A percentile compares a stretch with the other conserved stretches of the same genome.
Evolutionary conservation across 768 basidiomycete genomes (phyloP).

Genomic region (Coprinellus aureogranulatus): DNA sequence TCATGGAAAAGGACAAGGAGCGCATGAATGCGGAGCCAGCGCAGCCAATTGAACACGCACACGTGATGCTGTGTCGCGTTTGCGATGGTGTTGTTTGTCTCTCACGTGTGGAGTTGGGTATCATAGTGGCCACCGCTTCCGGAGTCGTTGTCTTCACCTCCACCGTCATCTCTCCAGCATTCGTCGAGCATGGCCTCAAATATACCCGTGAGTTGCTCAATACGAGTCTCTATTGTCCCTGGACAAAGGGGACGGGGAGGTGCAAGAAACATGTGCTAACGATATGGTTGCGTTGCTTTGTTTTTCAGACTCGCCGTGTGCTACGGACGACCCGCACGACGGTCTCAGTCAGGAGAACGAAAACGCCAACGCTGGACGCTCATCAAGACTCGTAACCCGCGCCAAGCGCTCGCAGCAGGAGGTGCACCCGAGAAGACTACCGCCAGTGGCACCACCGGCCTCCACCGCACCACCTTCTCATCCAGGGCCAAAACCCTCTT

Average conservation of each 20-base stretch:
- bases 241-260: background rate
- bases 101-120: slow-evolving; percentile 45
- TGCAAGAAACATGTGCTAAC: slow-evolving; percentile 1
- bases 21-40: background rate
- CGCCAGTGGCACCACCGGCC: slow-evolving; percentile 4
- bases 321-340: slow-evolving; percentile 49
- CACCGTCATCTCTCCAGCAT: slow-evolving; percentile 16
- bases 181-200: slow-evolving; percentile 41
- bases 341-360: slow-evolving; percentile 59
- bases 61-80: slow-evolving; percentile 39
- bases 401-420: slow-evolving; percentile 7
- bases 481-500: slow-evolving; percentile 52
- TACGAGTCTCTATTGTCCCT: background rate
- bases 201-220: slow-evolving; percentile 40
- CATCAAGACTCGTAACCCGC: slow-evolving; percentile 50
- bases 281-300: background rate
- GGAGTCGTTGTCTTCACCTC: slow-evolving; percentile 26
- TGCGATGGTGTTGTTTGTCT: slow-evolving; percentile 21
- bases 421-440: background rate
- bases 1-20: background rate
- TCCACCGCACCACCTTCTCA: slow-evolving; percentile 22
- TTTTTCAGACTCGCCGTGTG: slow-evolving; percentile 65
- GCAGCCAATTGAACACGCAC: slow-evolving; percentile 13
- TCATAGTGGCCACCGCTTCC: slow-evolving; percentile 20
- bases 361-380: slow-evolving; percentile 64